A percentile compares a stretch with the other conserved stretches of the same genome.
These are phyloP conservation scores for Glycine latifolia DNA, from an alignment of 306 rosid species.

Conservation along the genomic window DNA sequence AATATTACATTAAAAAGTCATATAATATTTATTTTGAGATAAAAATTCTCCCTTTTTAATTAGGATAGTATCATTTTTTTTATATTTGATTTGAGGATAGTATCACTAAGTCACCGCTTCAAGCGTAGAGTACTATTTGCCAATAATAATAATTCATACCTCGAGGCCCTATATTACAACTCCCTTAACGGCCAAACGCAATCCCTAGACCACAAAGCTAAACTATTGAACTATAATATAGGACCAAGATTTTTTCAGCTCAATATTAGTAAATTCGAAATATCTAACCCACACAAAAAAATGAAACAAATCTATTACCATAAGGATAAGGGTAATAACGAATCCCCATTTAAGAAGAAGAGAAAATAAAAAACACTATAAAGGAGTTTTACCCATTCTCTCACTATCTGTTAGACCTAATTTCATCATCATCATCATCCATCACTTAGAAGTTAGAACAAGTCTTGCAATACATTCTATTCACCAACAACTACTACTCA, in stretches of 20 bases:
- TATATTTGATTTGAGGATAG: too few relatives aligned
- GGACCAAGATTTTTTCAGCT: constrained; percentile 22
- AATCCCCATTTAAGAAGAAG: background rate
- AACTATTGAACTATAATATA: background rate
- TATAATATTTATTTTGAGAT: too few relatives aligned
- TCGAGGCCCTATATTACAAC: background rate
- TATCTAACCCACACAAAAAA: background rate
- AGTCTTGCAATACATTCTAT: constrained; percentile 33
- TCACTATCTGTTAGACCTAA: constrained; percentile 54
- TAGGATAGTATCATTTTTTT: too few relatives aligned
- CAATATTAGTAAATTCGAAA: background rate
- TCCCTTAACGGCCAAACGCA: background rate
- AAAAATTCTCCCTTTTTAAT: too few relatives aligned
- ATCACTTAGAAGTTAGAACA: constrained; percentile 17
- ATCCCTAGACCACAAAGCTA: background rate
- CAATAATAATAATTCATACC: background rate
- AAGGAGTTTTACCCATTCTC: constrained; percentile 9
- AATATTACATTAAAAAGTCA: too few relatives aligned
- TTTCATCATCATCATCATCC: constrained; percentile 51
- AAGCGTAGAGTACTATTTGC: background rate
- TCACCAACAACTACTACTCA: constrained; percentile 53
- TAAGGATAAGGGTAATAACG: background rate
- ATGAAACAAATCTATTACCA: background rate
- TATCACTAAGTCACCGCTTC: background rate
- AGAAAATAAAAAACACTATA: background rate